Evolutionary conservation across 257 asterid species (phyloP), one percentile per base, ranked within the genome.

Genomic region (Leonotis leonurus): DNA sequence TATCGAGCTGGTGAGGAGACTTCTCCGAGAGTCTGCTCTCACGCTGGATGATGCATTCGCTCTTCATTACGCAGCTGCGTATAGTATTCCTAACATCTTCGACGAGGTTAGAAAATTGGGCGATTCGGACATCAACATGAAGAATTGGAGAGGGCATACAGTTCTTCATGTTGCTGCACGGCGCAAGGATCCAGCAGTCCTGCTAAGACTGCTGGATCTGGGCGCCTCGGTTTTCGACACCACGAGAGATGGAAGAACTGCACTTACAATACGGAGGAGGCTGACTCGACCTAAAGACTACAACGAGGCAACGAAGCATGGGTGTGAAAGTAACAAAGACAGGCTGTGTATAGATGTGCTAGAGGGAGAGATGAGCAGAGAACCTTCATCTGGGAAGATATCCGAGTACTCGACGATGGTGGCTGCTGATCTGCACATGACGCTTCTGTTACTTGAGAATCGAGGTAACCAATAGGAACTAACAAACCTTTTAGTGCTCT

Each of bases 21-120:
- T 87, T 27, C 78, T 87, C 4, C 73, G 53, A 0, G 96, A 87
- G 69, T 85, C 96, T 3, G 58, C 62, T 5, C 61, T 82, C 75
- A 75, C 89, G 27, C 46, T 87, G 57, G 83, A 87, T 55, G 70
- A 46, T 32, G 85, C 94, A 6, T 71, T 39, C 44, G 96, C 84
- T 16, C 94, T 87, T 51, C 90, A 87, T 59, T 87, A 87, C 45
- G 89, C 87, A 4, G 88, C 90, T 36, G 84, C 91, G 3, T 83
- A 83, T 69, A 83, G 96, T 35, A 81, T 77, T 27, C 66, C 84
- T 16, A 83, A 87, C 68, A 78, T 86, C 27, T 72, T 86, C 36
- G 73, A 67, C 1, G 89, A 85, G 78, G 75, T 87, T 59, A 77
- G 80, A 17, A 60, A 56, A 57, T 45, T 87, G 60, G 80, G 78